Base-by-base conservation (phyloP, 176 grass and related monocot species). In the Aechmea fasciata region DNA sequence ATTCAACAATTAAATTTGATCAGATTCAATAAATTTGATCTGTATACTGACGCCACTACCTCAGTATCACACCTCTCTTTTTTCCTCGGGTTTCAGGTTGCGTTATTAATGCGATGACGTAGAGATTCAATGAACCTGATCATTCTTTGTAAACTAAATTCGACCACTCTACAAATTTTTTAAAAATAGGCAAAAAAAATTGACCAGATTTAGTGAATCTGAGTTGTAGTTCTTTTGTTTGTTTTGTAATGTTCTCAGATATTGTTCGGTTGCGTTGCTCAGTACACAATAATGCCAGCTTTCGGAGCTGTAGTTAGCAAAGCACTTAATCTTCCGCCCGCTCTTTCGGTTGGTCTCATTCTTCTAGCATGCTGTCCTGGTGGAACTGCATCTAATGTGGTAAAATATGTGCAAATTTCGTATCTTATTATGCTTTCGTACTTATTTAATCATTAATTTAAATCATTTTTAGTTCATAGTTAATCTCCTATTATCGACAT, bases 301-400 rank as follows among this genome's bases (percentile, higher is more conserved):
- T 68, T 87, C 63, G 86, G 86, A 64, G 62, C 62, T 17, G 70
- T 87, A 48, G 1, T 84, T 71, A 95, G 86, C 78, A 85, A 69
- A 67, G 53, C 63, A 70, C 70, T 95, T 57, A 83, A 78, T 11
- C 86, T 95, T 65, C 65, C 83, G 4, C 81, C 86, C 18, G 49
- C 78, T 14, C 24, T 89, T 29, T 89, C 90, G 8, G 90, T 77
- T 25, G 90, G 90, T 0, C 65, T 90, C 10, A 82, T 90, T 66
- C 86, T 95, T 25, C 81, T 95, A 1, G 83, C 11, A 13, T 95
- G 85, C 64, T 95, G 86, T 69, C 90, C 90, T 84, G 83, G 80
- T 23, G 90, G 86, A 86, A 95, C 90, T 61, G 90, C 90, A 69
- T 95, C 90, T 66, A 95, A 87, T 17, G 86, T 95, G 86, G 90